These are phyloP conservation scores for Melastoma malabathricum DNA, from an alignment of 345 rosid genomes.

Conservation along the genomic window DNA sequence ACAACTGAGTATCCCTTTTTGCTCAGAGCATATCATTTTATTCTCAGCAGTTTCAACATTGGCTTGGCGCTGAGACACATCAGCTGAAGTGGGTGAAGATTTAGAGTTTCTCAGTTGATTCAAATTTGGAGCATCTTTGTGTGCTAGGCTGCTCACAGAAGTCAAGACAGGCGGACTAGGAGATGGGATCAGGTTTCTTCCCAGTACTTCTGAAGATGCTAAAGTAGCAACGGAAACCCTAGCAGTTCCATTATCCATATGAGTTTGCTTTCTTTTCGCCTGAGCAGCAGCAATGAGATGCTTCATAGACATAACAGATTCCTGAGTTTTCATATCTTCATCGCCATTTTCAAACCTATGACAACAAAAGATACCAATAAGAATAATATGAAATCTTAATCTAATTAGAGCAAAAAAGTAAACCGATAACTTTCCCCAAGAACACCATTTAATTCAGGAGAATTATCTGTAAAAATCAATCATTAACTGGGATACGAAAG, in stretches of 20 bases:
- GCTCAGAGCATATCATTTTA: constrained; percentile 46
- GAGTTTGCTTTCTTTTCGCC: constrained; percentile 78
- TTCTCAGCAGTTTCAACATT: constrained; percentile 57
- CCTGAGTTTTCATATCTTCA: constrained; percentile 37
- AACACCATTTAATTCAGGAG: constrained; percentile 20
- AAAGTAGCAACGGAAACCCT: constrained; percentile 27
- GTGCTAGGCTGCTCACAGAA: constrained; percentile 21
- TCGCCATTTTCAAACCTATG: constrained; percentile 7
- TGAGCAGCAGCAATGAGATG: constrained; percentile 91
- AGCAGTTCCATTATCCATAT: constrained; percentile 30
- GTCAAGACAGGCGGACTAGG: constrained; percentile 33
- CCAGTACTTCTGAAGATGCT: constrained; percentile 25
- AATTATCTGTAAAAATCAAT: constrained; percentile 23
- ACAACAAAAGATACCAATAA: no score
- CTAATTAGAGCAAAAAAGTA: constrained; percentile 7
- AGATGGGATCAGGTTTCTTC: constrained; percentile 38
- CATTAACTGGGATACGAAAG: constrained; percentile 19
- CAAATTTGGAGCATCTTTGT: constrained; percentile 27
- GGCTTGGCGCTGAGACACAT: constrained; percentile 20
- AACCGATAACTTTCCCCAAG: constrained; percentile 29
- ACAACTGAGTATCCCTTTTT: constrained; percentile 61
- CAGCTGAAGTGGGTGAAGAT: constrained; percentile 39
- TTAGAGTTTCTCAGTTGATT: constrained; percentile 18
- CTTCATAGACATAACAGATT: constrained; percentile 59
- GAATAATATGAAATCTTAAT: background rate